A percentile compares a stretch with the other conserved stretches of the same genome.
These are phyloP conservation scores for Alternaria brassicicola DNA, from an alignment of 2,329 filamentous ascomycete genomes.

Conservation along the genomic window DNA sequence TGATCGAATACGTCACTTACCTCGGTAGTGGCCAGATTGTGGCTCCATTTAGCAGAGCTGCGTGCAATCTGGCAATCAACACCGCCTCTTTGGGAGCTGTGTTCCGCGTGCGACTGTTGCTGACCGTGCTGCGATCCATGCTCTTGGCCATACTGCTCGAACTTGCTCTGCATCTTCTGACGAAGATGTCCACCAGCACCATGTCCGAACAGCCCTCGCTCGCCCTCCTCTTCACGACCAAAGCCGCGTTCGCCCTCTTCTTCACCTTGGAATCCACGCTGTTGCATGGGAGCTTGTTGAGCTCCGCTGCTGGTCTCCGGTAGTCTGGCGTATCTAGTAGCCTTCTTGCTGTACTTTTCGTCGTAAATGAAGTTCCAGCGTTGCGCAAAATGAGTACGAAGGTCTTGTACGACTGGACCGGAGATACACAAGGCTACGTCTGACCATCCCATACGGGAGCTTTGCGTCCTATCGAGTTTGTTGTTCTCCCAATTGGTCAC, in stretches of 20 bases:
- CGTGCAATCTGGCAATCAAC: constrained; percentile 48
- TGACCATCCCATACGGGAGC: constrained; percentile 90
- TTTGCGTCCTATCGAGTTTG: constrained; percentile 79
- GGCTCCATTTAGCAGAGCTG: constrained; percentile 62
- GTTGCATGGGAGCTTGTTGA: constrained; percentile 43
- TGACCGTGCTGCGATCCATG: constrained; percentile 16
- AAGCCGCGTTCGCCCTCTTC: constrained; percentile 47
- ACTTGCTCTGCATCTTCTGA: constrained; percentile 35
- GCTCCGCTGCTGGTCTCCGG: constrained; percentile 38
- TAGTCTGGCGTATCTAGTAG: constrained; percentile 55
- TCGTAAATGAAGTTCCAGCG: constrained; percentile 91
- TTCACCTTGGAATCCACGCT: constrained; percentile 42
- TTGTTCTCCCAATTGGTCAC: constrained; percentile 83
- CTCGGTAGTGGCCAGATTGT: constrained; percentile 61
- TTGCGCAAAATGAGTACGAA: constrained; percentile 79
- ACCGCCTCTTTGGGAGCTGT: constrained; percentile 37
- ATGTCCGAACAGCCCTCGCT: constrained; percentile 43
- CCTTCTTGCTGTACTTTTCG: constrained; percentile 74
- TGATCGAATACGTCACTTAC: constrained; percentile 32
- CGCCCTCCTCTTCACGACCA: constrained; percentile 37
- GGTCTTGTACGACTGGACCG: constrained; percentile 75
- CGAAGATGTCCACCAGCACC: constrained; percentile 30
- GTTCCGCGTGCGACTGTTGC: constrained; percentile 39
- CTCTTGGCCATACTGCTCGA: constrained; percentile 30
- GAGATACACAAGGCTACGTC: constrained; percentile 79